Base-by-base conservation (phyloP, 2,329 filamentous ascomycete species). In the Sclerotinia subarctica region DNA sequence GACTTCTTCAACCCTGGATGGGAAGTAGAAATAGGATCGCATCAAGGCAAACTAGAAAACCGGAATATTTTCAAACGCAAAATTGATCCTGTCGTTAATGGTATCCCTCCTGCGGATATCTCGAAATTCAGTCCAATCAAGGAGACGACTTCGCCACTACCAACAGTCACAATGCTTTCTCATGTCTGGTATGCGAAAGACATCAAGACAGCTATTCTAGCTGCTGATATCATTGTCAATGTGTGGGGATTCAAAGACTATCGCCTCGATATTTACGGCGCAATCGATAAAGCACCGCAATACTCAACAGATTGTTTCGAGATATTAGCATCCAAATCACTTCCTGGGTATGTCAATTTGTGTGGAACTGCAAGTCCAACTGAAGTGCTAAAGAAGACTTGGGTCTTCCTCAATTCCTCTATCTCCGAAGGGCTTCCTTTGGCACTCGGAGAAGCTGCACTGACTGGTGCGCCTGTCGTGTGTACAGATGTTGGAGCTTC, bases 221-320 rank as follows among this genome's bases (percentile, higher is more conserved):
- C 87, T 8, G 86, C 87, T 1, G 86, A 89, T 72, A 84, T 89
- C 70, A 88, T 89, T 70, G 83, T 88, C 71, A 88, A 89, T 74
- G 82, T 86, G 72, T 89, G 84, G 82, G 86, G 86, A n/a, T 88
- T 89, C 77, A 83, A 81, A 53, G 86, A 89, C 69, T 89, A 89
- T 76, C 81, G 83, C 65, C 81, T 89, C 2, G 82, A 87, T 68
- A 84, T 89, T 24, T 89, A 89, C 73, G 87, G 87, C 15, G 86
- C 85, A 24, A 84, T 88, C 67, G 87, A 89, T 76, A 86, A 87
- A 70, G 82, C 86, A 32, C 86, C 86, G 0, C 82, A 84, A 1
- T 88, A 88, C 73, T 85, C 85, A 1, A 85, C 84, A 83, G 74
- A 87, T 82, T 77, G 84, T 83, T 74, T 85, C 84, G 73, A 77